These are phyloP conservation scores for Rutidosis leptorrhynchoides DNA, from an alignment of 129 eudicot species.

Conservation along the genomic window DNA sequence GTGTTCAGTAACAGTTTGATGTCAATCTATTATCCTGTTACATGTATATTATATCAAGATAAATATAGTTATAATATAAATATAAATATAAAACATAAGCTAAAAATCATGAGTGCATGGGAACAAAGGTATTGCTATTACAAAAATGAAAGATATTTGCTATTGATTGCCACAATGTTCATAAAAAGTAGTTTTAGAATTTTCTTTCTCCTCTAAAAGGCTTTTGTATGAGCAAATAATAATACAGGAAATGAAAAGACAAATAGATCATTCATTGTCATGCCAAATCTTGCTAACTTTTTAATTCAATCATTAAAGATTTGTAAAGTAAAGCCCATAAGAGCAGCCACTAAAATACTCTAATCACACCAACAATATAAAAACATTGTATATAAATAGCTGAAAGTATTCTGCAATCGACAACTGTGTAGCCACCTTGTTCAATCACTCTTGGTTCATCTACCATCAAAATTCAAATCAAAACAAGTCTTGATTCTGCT, in stretches of 20 bases:
- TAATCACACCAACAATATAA: constrained; percentile 22
- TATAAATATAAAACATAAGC: neutral
- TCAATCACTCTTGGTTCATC: constrained; percentile 23
- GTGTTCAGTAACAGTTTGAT: neutral
- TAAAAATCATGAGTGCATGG: constrained; percentile 26
- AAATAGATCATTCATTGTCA: constrained; percentile 25
- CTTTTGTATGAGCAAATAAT: constrained; percentile 29
- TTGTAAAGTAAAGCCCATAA: constrained; percentile 28
- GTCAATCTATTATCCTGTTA: neutral
- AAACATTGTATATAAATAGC: constrained; percentile 31
- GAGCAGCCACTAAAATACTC: constrained; percentile 20
- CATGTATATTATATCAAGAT: neutral
- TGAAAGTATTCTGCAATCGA: constrained; percentile 13
- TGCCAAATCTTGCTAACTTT: constrained; percentile 40
- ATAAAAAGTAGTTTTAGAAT: neutral
- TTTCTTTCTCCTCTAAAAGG: neutral
- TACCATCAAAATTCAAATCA: constrained; percentile 10
- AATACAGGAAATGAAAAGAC: constrained; percentile 30
- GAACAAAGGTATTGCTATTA: constrained; percentile 21
- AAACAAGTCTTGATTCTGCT: constrained; percentile 18
- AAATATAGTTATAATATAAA: neutral
- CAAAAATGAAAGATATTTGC: constrained; percentile 35
- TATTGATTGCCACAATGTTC: constrained; percentile 23
- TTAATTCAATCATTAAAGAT: constrained; percentile 33
- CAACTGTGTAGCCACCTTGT: constrained; percentile 31